Base-by-base conservation (phyloP, 441 rosid species). In the Euphorbia celastroides region DNA sequence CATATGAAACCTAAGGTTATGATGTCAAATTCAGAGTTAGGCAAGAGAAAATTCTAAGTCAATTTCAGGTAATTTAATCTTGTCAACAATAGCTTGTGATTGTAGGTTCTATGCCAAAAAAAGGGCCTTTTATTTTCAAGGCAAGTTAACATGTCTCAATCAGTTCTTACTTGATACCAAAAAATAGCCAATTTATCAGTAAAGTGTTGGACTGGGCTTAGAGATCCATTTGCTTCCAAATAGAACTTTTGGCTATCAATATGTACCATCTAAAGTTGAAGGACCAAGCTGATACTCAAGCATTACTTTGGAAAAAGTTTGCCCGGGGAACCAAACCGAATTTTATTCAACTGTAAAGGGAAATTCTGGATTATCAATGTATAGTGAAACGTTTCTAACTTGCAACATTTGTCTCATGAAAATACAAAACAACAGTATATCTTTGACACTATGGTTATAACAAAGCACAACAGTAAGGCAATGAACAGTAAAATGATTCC, bases 401-500 rank as follows among this genome's bases (percentile, higher is more conserved):
- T 36, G 38, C 58, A 38, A 31, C 28, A 46, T 11, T 22, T 31
- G 41, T 48, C 34, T 14, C 23, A 17, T 25, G 5, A 5, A 32
- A 32, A 1, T 13, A 56, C 7, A 30, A 44, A 25, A 46, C 38
- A 54, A 22, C 25, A 60, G 30, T 16, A 38, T 60, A 7, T 25
- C 48, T 54, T 30, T 46, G 25, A 51, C 56, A 67, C 60, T 28
- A 51, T 71, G 30, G 46, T 67, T 55, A 56, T 55, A 70, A n/a
- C n/a, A 57, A 46, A 62, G 72, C 65, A 75, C 62, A 54, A 50
- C 55, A n/a, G 26, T 38, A 65, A 60, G 57, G 23, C 58, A 17
- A 16, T 22, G 36, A 19, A 52, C 62, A 61, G n/a, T 41, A 56
- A 25, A 36, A 36, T 7, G 16, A 55, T 28, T 52, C 70, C 69